phyloP scores from a whole-genome alignment of 805 yeast genomes.

The Spencermartinsiella europaea region DNA sequence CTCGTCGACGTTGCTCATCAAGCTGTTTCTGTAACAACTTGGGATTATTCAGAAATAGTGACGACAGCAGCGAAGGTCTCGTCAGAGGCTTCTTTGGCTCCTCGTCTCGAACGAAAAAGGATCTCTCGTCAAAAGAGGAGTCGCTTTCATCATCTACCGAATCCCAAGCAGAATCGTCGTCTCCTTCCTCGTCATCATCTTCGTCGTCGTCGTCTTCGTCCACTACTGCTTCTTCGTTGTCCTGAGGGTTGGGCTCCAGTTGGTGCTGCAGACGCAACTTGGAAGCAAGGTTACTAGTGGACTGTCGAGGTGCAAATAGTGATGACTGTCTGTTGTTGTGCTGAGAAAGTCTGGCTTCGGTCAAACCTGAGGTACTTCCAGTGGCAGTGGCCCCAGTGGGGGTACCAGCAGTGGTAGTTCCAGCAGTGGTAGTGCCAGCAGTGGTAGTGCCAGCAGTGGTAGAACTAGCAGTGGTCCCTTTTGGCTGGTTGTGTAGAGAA shows the following conservation, averaged over 20 bases:
- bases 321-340: constrained; percentile 1
- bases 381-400: background rate
- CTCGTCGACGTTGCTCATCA: constrained; percentile 11
- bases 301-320: constrained; percentile 2
- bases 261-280: constrained; percentile 7
- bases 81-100: constrained; percentile 27
- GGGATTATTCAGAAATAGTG: constrained; percentile 33
- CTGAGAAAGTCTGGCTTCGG: background rate
- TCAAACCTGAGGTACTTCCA: background rate
- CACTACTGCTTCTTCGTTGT: constrained; percentile 15
- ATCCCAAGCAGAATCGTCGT: constrained; percentile 35
- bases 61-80: constrained; percentile 35
- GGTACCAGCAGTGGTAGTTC: background rate
- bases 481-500: too few species aligned
- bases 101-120: constrained; percentile 27
- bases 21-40: constrained; percentile 21
- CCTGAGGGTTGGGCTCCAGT: constrained; percentile 13
- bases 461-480: background rate
- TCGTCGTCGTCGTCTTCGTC: constrained; percentile 20
- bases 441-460: background rate
- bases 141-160: constrained; percentile 33
- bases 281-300: background rate
- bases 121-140: constrained; percentile 28
- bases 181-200: constrained; percentile 26
- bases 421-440: background rate